A percentile compares a stretch with the other conserved stretches of the same genome.
Conservation (phyloP, 116 monocot genomes). For the Thalassia testudinum region DNA sequence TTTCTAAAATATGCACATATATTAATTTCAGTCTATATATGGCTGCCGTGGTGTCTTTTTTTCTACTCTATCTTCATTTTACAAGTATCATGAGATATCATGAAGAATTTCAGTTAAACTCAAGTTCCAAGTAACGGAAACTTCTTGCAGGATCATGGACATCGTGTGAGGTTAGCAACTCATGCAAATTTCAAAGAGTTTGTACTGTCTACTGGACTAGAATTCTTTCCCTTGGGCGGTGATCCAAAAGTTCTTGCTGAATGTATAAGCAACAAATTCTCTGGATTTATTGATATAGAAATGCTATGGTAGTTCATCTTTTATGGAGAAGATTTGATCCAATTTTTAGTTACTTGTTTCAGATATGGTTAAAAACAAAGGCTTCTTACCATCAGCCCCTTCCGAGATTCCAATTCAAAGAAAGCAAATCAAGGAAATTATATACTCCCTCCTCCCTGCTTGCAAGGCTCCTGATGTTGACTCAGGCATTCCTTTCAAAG, state of each 20-base stretch:
- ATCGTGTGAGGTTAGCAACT: slow-evolving; percentile 86
- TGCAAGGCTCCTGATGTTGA: slow-evolving; percentile 89
- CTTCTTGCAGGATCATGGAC: slow-evolving; percentile 58
- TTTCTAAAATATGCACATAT: no score
- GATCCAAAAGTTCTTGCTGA: slow-evolving; percentile 88
- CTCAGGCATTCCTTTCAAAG: slow-evolving; percentile 72
- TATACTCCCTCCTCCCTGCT: slow-evolving; percentile 78
- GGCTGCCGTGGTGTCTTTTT: no score
- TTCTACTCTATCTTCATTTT: no score
- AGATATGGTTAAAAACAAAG: slow-evolving; percentile 99
- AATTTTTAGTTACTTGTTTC: not conserved
- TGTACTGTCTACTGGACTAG: slow-evolving; percentile 82
- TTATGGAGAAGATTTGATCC: not conserved
- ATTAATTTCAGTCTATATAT: no score
- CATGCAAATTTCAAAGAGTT: slow-evolving; percentile 97
- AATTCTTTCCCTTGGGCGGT: slow-evolving; percentile 90
- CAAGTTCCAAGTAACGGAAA: no score
- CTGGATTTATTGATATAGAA: slow-evolving; percentile 5
- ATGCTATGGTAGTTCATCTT: not conserved
- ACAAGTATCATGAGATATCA: no score
- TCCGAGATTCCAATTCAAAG: slow-evolving; percentile 83
- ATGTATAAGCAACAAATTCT: slow-evolving; percentile 23
- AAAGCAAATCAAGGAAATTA: slow-evolving; percentile 85
- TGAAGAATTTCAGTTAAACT: no score
- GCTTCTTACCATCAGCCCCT: slow-evolving; percentile 81